Base-by-base conservation (phyloP, 2,329 filamentous ascomycete genomes). In the Diaporthe nobilis region DNA sequence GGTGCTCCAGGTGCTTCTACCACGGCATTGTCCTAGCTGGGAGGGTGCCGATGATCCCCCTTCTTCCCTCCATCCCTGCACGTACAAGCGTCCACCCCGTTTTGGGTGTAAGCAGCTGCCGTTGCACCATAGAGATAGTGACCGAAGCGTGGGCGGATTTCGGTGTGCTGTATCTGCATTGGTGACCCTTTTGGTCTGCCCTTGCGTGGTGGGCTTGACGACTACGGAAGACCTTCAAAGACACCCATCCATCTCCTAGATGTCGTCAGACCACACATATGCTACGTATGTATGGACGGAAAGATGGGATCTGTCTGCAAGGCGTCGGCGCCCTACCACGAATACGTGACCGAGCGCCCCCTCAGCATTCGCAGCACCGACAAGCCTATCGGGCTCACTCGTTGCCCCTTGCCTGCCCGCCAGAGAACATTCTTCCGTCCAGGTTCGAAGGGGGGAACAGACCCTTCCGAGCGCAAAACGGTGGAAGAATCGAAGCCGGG, bases 11-110 rank as follows among this genome's bases (percentile, higher is more conserved):
- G 37, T 47, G 60, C 15, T 39, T 31, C 25, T 37, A 34, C 47
- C 63, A 53, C 39, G 31, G 65, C 7, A 53, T 53, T 53, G 65
- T 68, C 44, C 65, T 13, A 39, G 63, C 47, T 39, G 22, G 63
- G 63, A 20, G 42, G 44, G 61, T 12, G 25, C 17, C 37, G 10
- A 6, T 49, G n/a, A n/a, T 34, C n/a, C 60, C 60, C 39, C 60
- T 31, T 44, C 60, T 4, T 17, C 39, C 25, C 15, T 4, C n/a
- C 42, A 67, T 53, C 63, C 65, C 47, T 53, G 47, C 65, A 51
- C 61, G n/a, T 28, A 51, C 3, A 51, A 51, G 44, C 63, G 47
- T 34, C 44, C 28, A 39, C 12, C 28, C 28, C 39, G n/a, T 22
- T 63, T 9, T 31, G 60, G 42, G 25, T 49, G 42, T 13, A 44